phyloP scores from a whole-genome alignment of 139 green algal genomes.

The Haematococcus lacustris region DNA sequence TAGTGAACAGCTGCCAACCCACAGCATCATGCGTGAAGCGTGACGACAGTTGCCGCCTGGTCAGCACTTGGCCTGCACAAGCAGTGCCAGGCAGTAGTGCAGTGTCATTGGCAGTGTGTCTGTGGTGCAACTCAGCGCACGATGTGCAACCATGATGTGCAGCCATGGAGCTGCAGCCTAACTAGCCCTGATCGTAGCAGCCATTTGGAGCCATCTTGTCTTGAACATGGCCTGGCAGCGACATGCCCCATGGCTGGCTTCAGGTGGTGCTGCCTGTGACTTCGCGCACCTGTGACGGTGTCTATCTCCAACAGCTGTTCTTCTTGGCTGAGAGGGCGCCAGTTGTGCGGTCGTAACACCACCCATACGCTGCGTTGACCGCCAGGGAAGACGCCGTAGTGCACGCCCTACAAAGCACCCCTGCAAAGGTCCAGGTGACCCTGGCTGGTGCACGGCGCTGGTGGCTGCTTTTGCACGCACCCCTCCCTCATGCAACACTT shows the following conservation, averaged over 20 bases:
- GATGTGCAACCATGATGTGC: background rate
- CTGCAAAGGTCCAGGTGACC: too few species aligned
- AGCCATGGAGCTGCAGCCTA: background rate
- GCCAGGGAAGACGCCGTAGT: too few species aligned
- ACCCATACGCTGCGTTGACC: too few species aligned
- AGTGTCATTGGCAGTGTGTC: background rate
- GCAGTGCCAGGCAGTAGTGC: background rate
- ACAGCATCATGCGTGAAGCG: slow-evolving; percentile 62
- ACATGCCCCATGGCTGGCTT: background rate
- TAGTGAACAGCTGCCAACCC: background rate
- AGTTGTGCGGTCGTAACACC: slow-evolving; percentile 67
- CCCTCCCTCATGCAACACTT: too few species aligned
- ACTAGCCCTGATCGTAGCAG: background rate
- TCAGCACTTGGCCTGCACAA: slow-evolving; percentile 36
- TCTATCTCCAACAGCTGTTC: slow-evolving; percentile 63
- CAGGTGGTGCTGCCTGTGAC: background rate
- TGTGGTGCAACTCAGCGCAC: background rate
- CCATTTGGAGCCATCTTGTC: background rate
- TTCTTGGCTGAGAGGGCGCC: slow-evolving; percentile 37
- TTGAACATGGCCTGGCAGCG: background rate
- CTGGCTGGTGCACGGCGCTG: too few species aligned
- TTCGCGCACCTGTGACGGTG: slow-evolving; percentile 33
- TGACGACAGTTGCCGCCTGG: slow-evolving; percentile 27
- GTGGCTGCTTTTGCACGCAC: too few species aligned
- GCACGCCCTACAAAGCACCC: too few species aligned